Evolutionary conservation across 179 eudicot species (phyloP), one percentile per base, ranked within the genome.

Genomic region (Amaranthus tricolor): DNA sequence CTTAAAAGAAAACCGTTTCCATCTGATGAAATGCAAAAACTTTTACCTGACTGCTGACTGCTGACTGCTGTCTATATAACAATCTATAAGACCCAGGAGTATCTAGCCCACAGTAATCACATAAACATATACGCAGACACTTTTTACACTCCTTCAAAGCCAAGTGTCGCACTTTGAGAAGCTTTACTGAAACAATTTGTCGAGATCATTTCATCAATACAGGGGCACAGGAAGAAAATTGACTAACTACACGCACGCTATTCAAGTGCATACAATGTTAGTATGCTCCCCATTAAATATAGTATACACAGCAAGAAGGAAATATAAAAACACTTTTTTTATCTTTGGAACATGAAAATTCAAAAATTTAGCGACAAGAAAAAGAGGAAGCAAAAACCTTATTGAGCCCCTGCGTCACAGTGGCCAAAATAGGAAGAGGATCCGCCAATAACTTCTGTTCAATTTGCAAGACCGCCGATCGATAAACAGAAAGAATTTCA

Each of bases 381-480:
- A 54, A 47, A 11, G 58, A 67, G 50, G 24, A 21, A 31, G 40
- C 40, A 59, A 68, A 45, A 80, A 96, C 99, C 98, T 96, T 93
- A 75, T 93, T 88, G 60, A 96, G 94, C 24, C 99, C 98, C 77
- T 96, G 92, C 73, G 97, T 96, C 77, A 91, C 89, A 58, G 91
- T 91, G 45, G 92, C 89, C 86, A 96, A 80, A 76, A 93, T 89
- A 48, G 97, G 98, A 16, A 91, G 83, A 58, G 89, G 80, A 82
- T 96, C 99, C 24, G 99, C 88, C 88, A 96, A 82, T 80, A 96
- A 81, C 61, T 81, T 93, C 87, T 96, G 98, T 90, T 96, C 99
- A 83, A 93, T 85, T 21, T 82, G 88, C 82, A 96, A 82, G 84
- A 96, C 98, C 53, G 98, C 94, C 16, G 98, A 96, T 63, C 94